Base-by-base conservation (phyloP, 257 asterid species). In the Lithospermum erythrorhizon region DNA sequence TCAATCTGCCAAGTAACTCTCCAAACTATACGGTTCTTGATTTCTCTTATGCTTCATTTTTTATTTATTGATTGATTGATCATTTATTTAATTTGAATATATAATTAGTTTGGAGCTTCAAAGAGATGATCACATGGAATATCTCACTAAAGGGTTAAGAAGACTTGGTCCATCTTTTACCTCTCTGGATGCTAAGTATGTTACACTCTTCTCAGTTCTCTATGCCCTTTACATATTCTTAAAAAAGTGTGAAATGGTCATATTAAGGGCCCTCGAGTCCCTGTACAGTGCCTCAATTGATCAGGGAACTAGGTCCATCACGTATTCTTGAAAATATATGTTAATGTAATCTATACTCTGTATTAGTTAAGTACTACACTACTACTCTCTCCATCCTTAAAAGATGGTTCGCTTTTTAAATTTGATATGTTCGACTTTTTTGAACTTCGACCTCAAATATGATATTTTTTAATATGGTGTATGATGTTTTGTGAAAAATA, bases 171-270 rank as follows among this genome's bases (percentile, higher is more conserved):
- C 86, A 54, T 79, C 66, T 61, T 86, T 86, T 59, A 54, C 77
- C 29, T 90, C 76, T 60, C 69, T 90, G 79, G 98, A 89, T 78
- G 94, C 98, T 63, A 93, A 86, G 98, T 93, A 88, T 37, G 73
- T 59, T n/a, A 58, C 53, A n/a, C n/a, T n/a, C n/a, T n/a, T n/a
- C n/a, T n/a, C n/a, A n/a, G n/a, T 53, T 68, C 30, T 62, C 59
- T 45, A 25, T 69, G 59, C 55, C 24, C 32, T 18, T 21, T 18
- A 8, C 19, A 16, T 21, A 48, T 16, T 15, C 37, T 55, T 58
- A 19, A 6, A 20, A 22, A 4, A n/a, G n/a, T n/a, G n/a, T n/a
- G n/a, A n/a, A n/a, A n/a, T n/a, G n/a, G n/a, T n/a, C n/a, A n/a
- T n/a, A n/a, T n/a, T n/a, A n/a, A n/a, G n/a, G n/a, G n/a, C n/a